Conservation (phyloP, 495 filamentous ascomycete genomes). For the Mycothermus thermophilus region DNA sequence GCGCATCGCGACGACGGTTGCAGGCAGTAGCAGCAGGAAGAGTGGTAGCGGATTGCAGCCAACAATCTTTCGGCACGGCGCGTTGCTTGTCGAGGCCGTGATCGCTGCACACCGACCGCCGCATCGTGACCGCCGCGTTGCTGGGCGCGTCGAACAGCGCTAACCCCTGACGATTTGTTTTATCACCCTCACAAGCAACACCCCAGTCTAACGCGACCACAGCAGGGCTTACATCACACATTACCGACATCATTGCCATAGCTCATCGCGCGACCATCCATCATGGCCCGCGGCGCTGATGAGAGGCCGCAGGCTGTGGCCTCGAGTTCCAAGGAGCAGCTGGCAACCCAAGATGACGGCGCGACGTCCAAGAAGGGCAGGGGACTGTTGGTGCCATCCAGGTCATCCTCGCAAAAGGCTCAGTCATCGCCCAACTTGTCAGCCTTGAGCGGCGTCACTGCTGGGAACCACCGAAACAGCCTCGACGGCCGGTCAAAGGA, state of each 20-base stretch:
- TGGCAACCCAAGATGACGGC: too few relatives aligned
- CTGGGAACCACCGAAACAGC: conserved; percentile 46
- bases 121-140: not conserved
- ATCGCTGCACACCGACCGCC: not conserved
- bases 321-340: conserved; percentile 30
- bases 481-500: conserved; percentile 44
- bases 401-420: conserved; percentile 55
- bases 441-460: conserved; percentile 50
- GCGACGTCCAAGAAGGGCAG: conserved; percentile 41
- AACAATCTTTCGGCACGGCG: not conserved
- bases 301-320: conserved; percentile 23
- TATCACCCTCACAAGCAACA: not conserved
- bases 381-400: conserved; percentile 47
- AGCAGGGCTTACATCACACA: too few relatives aligned
- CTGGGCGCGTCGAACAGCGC: not conserved
- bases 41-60: too few relatives aligned
- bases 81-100: not conserved
- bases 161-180: not conserved
- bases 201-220: not conserved
- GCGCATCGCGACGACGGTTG: too few relatives aligned
- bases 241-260: not conserved
- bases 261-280: too few relatives aligned
- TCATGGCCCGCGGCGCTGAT: conserved; percentile 27
- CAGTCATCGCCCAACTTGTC: conserved; percentile 47
- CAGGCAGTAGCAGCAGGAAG: too few relatives aligned